Conservation (phyloP, 345 rosid genomes). For the Hibiscus mutabilis region DNA sequence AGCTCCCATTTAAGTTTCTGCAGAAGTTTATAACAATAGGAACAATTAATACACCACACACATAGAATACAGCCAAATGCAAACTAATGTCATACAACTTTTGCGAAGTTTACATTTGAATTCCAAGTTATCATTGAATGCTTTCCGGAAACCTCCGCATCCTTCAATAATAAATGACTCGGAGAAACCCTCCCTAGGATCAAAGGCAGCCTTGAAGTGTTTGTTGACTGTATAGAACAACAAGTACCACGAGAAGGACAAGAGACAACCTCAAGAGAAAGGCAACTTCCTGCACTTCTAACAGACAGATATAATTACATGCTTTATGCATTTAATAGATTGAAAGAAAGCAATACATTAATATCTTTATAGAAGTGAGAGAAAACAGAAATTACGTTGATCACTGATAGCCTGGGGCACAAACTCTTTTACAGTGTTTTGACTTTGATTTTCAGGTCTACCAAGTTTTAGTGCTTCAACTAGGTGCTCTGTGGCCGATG, state of each 20-base stretch:
- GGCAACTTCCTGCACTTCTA: slow-evolving; percentile 94
- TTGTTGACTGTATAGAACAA: slow-evolving; percentile 50
- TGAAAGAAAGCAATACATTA: slow-evolving; percentile 16
- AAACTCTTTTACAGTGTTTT: slow-evolving; percentile 21
- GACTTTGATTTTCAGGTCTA: slow-evolving; percentile 32
- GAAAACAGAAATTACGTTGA: slow-evolving; percentile 63
- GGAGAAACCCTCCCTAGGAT: slow-evolving; percentile 87
- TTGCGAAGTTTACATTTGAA: slow-evolving; percentile 43
- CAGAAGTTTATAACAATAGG: slow-evolving; percentile 20
- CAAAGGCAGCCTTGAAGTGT: slow-evolving; percentile 64
- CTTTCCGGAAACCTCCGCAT: slow-evolving; percentile 93
- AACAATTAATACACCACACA: slow-evolving; percentile 14
- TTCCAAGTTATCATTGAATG: slow-evolving; percentile 97
- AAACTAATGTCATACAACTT: slow-evolving; percentile 11
- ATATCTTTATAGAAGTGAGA: slow-evolving; percentile 20
- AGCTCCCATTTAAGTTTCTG: slow-evolving; percentile 95
- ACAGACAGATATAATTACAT: slow-evolving; percentile 45
- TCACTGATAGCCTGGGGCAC: slow-evolving; percentile 32
- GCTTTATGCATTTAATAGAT: slow-evolving; percentile 32
- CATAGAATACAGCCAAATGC: slow-evolving; percentile 9
- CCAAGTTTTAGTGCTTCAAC: slow-evolving; percentile 35
- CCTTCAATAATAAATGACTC: slow-evolving; percentile 64
- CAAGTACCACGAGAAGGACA: slow-evolving; percentile 77
- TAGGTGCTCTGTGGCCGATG: slow-evolving; percentile 25
- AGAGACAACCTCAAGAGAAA: slow-evolving; percentile 75